Evolutionary conservation across 352 stramenopile genomes (phyloP), one percentile per base, ranked within the genome.

Genomic region (Phytophthora syringae): DNA sequence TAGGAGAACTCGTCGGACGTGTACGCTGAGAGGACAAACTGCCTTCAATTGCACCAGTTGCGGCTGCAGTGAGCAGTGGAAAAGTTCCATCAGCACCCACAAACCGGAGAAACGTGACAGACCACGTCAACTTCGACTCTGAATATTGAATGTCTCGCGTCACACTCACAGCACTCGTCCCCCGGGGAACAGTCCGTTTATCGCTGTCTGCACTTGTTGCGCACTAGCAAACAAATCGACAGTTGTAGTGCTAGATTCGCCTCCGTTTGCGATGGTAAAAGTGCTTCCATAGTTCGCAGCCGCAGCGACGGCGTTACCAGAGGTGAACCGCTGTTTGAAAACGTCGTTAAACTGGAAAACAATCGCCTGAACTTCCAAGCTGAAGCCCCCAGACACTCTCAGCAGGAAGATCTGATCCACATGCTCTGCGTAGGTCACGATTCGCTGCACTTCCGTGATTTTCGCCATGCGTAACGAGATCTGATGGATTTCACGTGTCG

Each of bases 391-490:
- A 0, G 54, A 79, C 5, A 92, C 52, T 15, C 67, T 44, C 11
- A 94, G 25, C 0, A 48, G 58, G 12, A 76, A 68, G 3, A 88
- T 59, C 20, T 92, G 86, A 27, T 94, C 80, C 13, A 88, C 63
- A 27, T 92, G 86, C 15, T 75, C 70, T 7, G 79, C 57, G 24
- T 74, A 86, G 3, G 83, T 90, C 42, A 77, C 70, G 21, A 94
- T 77, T 7, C 73, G 71, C 57, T 94, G 86, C 18, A 94, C 74
- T 62, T 86, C 86, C 18, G 74, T 88, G 10, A 86, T 75, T 3
- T 70, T 80, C 3, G 77, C 68, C 28, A 92, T 78, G 1, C 32
- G 40, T 5, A 92, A 57, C 13, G 67, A 50, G 20, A 94, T 83
- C 18, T 80, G 56, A 21, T 94, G 86, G 32, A 91, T 82, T 40